Percentiles rank a stretch among this genome's conserved stretches.
phyloP scores from a whole-genome alignment of 441 rosid genomes.

The Pelargonium fulgidum region DNA sequence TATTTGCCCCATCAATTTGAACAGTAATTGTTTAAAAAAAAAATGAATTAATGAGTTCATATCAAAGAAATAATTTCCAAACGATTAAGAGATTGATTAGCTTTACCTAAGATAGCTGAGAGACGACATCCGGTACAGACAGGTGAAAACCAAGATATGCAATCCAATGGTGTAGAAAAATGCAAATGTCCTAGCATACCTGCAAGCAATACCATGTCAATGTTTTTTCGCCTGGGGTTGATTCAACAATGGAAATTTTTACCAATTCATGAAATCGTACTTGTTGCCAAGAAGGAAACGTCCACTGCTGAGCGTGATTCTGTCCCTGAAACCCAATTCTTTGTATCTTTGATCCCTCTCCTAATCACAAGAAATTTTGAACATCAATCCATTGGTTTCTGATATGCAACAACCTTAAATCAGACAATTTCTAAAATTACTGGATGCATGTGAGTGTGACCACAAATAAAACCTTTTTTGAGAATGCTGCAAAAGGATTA shows the following conservation, averaged over 20 bases:
- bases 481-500: constrained; percentile 98
- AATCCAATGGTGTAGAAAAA: constrained; percentile 89
- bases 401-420: not conserved
- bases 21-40: too few species aligned
- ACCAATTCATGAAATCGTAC: constrained; percentile 31
- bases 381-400: not conserved
- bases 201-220: constrained; percentile 21
- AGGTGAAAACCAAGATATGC: constrained; percentile 77
- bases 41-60: too few species aligned
- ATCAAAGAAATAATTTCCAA: not conserved
- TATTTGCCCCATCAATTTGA: too few species aligned
- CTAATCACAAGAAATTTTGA: constrained; percentile 27
- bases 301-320: constrained; percentile 90
- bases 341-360: constrained; percentile 94
- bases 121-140: constrained; percentile 97
- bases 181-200: constrained; percentile 88
- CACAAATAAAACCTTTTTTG: constrained; percentile 61
- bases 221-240: not conserved
- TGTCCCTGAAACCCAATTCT: constrained; percentile 92
- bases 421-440: not conserved
- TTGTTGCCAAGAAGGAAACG: constrained; percentile 92
- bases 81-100: not conserved
- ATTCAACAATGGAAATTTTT: not conserved
- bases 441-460: constrained; percentile 1
- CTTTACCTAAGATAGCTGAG: constrained; percentile 77